These are phyloP conservation scores for Suhomyces sp. DNA, from an alignment of 805 yeast species.

Conservation along the genomic window DNA sequence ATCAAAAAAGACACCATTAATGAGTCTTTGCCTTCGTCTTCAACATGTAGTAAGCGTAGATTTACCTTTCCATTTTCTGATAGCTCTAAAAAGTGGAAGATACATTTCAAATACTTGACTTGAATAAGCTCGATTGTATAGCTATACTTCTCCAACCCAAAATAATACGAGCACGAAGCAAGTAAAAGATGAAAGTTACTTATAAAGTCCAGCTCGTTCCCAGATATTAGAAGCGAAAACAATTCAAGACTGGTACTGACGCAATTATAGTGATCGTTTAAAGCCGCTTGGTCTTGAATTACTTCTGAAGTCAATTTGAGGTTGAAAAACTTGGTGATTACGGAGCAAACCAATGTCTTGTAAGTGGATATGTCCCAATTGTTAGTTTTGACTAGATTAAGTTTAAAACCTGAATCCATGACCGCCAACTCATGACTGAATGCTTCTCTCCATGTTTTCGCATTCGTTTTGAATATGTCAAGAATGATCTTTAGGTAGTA, in stretches of 20 bases:
- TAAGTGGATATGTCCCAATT: constrained; percentile 58
- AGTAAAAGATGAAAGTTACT: constrained; percentile 42
- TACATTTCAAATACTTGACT: constrained; percentile 24
- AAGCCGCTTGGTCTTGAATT: constrained; percentile 14
- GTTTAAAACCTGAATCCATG: constrained; percentile 44
- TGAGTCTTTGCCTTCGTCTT: constrained; percentile 30
- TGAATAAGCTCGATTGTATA: constrained; percentile 28
- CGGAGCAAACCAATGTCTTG: constrained; percentile 50
- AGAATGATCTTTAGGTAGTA: constrained; percentile 58
- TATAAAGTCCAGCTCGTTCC: constrained; percentile 54
- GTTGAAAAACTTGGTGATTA: constrained; percentile 46
- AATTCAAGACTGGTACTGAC: constrained; percentile 42
- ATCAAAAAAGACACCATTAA: constrained; percentile 44
- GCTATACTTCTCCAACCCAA: constrained; percentile 8
- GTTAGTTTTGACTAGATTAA: constrained; percentile 40
- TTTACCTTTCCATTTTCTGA: constrained; percentile 28
- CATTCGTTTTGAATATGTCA: constrained; percentile 49
- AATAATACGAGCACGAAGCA: constrained; percentile 27
- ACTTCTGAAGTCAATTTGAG: constrained; percentile 18
- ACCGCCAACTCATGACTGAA: constrained; percentile 60
- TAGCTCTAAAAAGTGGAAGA: constrained; percentile 27
- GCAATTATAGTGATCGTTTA: constrained; percentile 26
- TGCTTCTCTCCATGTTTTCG: constrained; percentile 41
- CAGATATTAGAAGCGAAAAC: constrained; percentile 46
- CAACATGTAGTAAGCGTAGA: constrained; percentile 28